Percentiles rank a stretch among this genome's conserved stretches.
Evolutionary conservation across 1,284 basidiomycete species (phyloP).

Genomic region (Apiotrichum veenhuisii): DNA sequence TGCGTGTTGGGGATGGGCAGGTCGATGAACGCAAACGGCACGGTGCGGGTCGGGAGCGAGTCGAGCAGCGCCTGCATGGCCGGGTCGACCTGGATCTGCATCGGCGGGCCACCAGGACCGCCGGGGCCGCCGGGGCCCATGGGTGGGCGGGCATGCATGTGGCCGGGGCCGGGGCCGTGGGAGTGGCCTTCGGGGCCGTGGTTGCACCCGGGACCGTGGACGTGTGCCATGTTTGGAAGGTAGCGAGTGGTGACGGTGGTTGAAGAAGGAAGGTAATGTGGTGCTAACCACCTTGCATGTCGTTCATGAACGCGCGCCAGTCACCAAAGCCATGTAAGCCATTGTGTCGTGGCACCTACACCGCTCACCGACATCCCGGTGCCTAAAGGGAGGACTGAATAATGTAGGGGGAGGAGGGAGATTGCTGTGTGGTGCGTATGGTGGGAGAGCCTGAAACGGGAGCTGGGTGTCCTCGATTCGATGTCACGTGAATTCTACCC

Average conservation of each 20-base stretch:
- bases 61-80: constrained; percentile 42
- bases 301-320: no score
- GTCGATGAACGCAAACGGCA: constrained; percentile 32
- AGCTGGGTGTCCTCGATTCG: no score
- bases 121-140: constrained; percentile 13
- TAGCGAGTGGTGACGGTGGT: background rate
- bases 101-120: constrained; percentile 6
- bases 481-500: no score
- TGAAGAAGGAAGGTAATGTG: background rate
- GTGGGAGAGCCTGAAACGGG: no score
- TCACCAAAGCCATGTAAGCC: no score
- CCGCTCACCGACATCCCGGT: no score
- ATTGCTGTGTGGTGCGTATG: no score
- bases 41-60: constrained; percentile 32
- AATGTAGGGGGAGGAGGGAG: no score
- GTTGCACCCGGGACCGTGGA: constrained; percentile 13
- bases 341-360: no score
- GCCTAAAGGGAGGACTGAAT: background rate
- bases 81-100: constrained; percentile 29
- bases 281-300: no score
- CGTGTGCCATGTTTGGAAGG: constrained; percentile 6
- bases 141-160: constrained; percentile 9
- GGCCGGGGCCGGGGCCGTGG: constrained; percentile 18
- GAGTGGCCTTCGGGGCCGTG: constrained; percentile 14
- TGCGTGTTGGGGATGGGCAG: constrained; percentile 28